Percentiles rank a stretch among this genome's conserved stretches.
Conservation (phyloP, 768 basidiomycete genomes). For the Plicaturopsis crispa region DNA sequence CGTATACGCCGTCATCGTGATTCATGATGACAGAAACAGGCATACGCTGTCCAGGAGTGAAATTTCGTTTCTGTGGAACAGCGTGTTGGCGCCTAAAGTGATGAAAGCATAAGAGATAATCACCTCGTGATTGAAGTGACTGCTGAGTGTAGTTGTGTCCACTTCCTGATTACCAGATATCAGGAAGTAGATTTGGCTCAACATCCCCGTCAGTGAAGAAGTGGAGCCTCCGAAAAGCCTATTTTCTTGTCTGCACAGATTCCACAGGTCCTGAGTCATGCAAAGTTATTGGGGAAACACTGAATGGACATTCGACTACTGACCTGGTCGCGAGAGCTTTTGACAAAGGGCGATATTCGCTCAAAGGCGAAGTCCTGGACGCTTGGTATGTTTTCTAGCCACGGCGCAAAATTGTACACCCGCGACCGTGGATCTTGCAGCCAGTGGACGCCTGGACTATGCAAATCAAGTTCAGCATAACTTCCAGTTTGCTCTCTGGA, state of each 20-base stretch:
- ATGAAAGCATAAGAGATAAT: slow-evolving; percentile 11
- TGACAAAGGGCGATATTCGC: slow-evolving; percentile 63
- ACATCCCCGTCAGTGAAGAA: slow-evolving; percentile 77
- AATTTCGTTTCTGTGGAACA: slow-evolving; percentile 40
- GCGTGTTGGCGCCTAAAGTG: neutral
- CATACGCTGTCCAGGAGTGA: slow-evolving; percentile 74
- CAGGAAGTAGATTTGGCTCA: slow-evolving; percentile 84
- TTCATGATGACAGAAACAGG: slow-evolving; percentile 66
- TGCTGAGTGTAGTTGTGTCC: slow-evolving; percentile 54
- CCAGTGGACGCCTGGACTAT: slow-evolving; percentile 85
- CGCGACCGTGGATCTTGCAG: slow-evolving; percentile 78
- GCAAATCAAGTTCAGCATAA: slow-evolving; percentile 3
- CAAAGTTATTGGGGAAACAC: neutral
- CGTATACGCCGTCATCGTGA: slow-evolving; percentile 58
- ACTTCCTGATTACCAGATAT: slow-evolving; percentile 66
- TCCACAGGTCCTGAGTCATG: slow-evolving; percentile 48
- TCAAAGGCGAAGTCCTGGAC: slow-evolving; percentile 84
- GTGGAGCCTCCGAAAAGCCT: slow-evolving; percentile 80
- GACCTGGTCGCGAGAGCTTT: slow-evolving; percentile 72
- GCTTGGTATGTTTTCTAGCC: slow-evolving; percentile 65
- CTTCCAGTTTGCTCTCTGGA: neutral
- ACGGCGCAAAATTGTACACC: slow-evolving; percentile 78
- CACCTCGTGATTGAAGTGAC: slow-evolving; percentile 53
- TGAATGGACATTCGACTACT: slow-evolving; percentile 10
- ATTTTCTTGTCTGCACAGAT: slow-evolving; percentile 49